Base-by-base conservation (phyloP, 2,329 filamentous ascomycete genomes). In the Phyllosticta citriasiana region DNA sequence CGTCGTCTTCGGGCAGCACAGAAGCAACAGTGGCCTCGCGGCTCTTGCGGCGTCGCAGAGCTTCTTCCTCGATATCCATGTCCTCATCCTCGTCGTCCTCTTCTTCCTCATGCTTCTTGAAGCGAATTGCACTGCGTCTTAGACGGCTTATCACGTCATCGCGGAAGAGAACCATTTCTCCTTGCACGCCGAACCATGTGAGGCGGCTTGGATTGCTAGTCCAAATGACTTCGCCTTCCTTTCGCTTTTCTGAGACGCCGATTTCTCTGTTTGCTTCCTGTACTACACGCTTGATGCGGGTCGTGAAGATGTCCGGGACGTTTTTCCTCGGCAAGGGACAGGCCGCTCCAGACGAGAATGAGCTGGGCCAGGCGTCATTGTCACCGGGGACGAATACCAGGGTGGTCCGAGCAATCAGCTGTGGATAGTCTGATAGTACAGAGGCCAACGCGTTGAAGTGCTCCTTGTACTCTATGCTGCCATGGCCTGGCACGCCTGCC, bases 391-490 rank as follows among this genome's bases (percentile, higher is more conserved):
- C 88, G 70, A 99, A 96, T 33, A 96, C 80, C 72, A 97, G 96
- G 0, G 89, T 93, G 4, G 89, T 87, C 26, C 83, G 82, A 61
- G 88, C 87, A 53, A 97, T 82, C 14, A 99, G 81, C 0, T 83
- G 80, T 2, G 91, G 90, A 69, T 91, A 97, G 66, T 97, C 91
- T 7, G 89, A 81, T 5, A 99, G 81, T 1, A 90, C 82, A 2
- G 87, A 85, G 2, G 94, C 93, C 12, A 99, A 82, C 8, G 86
- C 84, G 75, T 99, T 91, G 72, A 97, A 97, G 71, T 89, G 88
- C 75, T 97, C 94, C 77, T 97, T 97, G 78, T 96, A 97, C 75
- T 96, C 91, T 67, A 97, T 92, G 73, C 89, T 93, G 47, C 90
- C 89, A 24, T 88, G 86, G 53, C 83, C 87, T 47, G 85, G 87